Base-by-base conservation (phyloP, 164 flowering plant species). In the Kalanchoe fedtschenkoi region DNA sequence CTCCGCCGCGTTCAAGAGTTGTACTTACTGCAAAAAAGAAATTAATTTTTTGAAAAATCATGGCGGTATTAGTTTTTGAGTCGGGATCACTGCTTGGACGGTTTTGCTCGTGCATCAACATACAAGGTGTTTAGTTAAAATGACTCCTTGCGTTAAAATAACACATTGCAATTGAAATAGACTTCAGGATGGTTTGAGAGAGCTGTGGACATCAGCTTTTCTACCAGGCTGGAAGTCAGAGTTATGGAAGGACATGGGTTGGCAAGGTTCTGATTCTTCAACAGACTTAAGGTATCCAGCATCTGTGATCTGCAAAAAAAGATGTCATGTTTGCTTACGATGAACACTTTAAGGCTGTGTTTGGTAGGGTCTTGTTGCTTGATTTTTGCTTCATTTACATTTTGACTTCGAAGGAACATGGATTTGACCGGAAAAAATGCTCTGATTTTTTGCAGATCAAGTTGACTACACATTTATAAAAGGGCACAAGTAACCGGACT, bases 161-260 rank as follows among this genome's bases (percentile, higher is more conserved):
- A 34, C 38, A 53, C n/a, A n/a, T 26, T 54, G 26, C 30, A 14
- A 34, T n/a, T n/a, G 38, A 24, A 24, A 24, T 33, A 67, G 60
- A 61, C 16, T 64, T 68, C 72, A 93, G 98, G 91, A 89, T 77
- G 96, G 96, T 13, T 95, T 93, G 26, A 83, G 60, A 79, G 80
- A 80, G 63, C 72, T 93, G 15, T 93, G 98, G 98, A 82, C 79
- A 65, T 68, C 89, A 73, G 88, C 96, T 55, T 92, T 81, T 72
- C 80, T 87, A 62, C 96, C 96, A 58, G 33, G 89, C 60, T 83
- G 88, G 39, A 89, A 87, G 68, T 86, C 98, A n/a, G 96, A 84
- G 68, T 80, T 80, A 29, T 92, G 98, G 98, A 92, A 89, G 71
- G 98, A 92, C 34, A 92, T 92, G 98, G 98, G 98, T 30, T 92